Conservation (phyloP, 352 stramenopile species). For the Thraustochytrium striatum region DNA sequence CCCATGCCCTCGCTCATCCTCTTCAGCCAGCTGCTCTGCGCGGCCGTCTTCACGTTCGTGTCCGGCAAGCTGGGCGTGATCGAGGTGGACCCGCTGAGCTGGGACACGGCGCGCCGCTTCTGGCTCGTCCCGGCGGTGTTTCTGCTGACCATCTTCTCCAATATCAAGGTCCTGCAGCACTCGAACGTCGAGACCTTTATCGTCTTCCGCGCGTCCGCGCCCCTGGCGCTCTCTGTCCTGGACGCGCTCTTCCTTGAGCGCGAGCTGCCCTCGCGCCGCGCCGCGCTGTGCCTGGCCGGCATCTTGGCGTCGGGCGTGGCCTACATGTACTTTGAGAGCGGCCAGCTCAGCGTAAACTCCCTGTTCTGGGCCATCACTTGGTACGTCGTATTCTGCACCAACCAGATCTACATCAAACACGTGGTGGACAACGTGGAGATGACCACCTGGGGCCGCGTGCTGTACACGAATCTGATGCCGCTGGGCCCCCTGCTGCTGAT, state of each 20-base stretch:
- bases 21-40: conserved; percentile 21
- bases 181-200: conserved; percentile 78
- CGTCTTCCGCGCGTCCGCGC: conserved; percentile 67
- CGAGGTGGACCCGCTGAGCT: conserved; percentile 55
- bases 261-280: conserved; percentile 61
- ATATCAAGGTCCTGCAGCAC: conserved; percentile 68
- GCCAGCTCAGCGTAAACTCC: conserved; percentile 56
- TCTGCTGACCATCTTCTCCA: conserved; percentile 67
- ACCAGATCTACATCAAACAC: conserved; percentile 25
- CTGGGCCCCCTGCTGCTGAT: conserved; percentile 12
- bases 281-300: conserved; percentile 56
- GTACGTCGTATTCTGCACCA: not conserved
- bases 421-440: conserved; percentile 43
- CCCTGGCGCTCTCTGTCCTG: conserved; percentile 63
- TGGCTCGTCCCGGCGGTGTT: conserved; percentile 62
- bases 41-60: conserved; percentile 4
- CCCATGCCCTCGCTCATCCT: conserved; percentile 15
- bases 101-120: conserved; percentile 54
- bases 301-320: conserved; percentile 64
- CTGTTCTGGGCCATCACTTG: conserved; percentile 17
- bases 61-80: conserved; percentile 52
- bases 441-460: conserved; percentile 25
- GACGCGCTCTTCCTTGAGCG: conserved; percentile 67
- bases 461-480: conserved; percentile 47
- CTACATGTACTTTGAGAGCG: conserved; percentile 60